Percentiles rank a stretch among this genome's conserved stretches.
Evolutionary conservation across 2,329 filamentous ascomycete genomes (phyloP).

Genomic region (Blumeria graminis): DNA sequence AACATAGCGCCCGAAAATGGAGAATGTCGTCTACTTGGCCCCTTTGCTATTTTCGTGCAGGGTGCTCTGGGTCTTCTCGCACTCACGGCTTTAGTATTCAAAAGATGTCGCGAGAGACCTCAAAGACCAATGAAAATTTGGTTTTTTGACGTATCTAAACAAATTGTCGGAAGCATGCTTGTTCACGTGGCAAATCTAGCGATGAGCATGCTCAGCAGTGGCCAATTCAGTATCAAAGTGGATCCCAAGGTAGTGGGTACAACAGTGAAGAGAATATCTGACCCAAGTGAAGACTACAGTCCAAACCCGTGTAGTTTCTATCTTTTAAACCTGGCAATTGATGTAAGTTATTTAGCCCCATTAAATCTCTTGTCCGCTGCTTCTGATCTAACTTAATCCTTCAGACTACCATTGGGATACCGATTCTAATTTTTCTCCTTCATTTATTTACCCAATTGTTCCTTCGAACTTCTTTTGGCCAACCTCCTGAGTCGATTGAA

Average conservation of each 20-base stretch:
- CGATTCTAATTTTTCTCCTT: constrained; percentile 75
- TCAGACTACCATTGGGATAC: constrained; percentile 86
- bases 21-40: constrained; percentile 69
- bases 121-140: constrained; percentile 88
- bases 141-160: constrained; percentile 94
- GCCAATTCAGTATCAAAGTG: constrained; percentile 47
- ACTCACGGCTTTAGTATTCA: constrained; percentile 68
- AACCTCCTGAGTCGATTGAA: constrained; percentile 67
- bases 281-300: constrained; percentile 29
- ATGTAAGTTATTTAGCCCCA: constrained; percentile 38
- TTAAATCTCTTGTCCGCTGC: neutral
- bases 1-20: constrained; percentile 22
- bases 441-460: constrained; percentile 51
- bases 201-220: constrained; percentile 89
- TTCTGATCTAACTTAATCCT: neutral
- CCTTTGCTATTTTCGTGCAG: constrained; percentile 81
- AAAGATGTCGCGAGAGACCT: constrained; percentile 76
- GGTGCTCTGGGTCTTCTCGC: constrained; percentile 64
- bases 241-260: constrained; percentile 19
- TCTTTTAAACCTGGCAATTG: constrained; percentile 76
- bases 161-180: constrained; percentile 80
- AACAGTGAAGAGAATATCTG: constrained; percentile 17
- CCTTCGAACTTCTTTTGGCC: constrained; percentile 51
- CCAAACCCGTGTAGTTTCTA: constrained; percentile 97
- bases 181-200: constrained; percentile 82